Base-by-base conservation (phyloP, 129 eudicot species). In the Centella asiatica region DNA sequence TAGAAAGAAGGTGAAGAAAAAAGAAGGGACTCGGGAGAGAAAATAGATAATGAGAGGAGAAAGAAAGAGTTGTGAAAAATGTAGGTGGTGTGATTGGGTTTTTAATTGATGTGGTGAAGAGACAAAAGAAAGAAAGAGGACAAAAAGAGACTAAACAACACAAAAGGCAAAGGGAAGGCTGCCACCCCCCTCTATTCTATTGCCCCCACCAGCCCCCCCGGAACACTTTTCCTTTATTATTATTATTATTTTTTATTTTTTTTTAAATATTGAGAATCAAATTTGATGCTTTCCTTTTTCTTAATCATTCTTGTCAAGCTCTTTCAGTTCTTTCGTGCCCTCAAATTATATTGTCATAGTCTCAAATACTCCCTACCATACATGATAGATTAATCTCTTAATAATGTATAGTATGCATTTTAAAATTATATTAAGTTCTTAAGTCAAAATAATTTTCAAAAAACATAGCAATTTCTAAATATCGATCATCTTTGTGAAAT, bases 121-220 rank as follows among this genome's bases (percentile, higher is more conserved):
- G 57, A 66, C 74, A 76, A 75, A 72, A 77, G 78, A 82, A 81
- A 81, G 73, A 72, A 81, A 60, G 74, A 62, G 65, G 57, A 51
- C n/a, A n/a, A n/a, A n/a, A n/a, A n/a, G n/a, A n/a, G n/a, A n/a
- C n/a, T n/a, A n/a, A n/a, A n/a, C n/a, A n/a, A n/a, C n/a, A n/a
- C n/a, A 70, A 75, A 79, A 87, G 80, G 87, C 80, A 80, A 75
- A 48, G 69, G 62, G 78, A 75, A 71, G 74, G 76, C 64, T 19
- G 60, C 75, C 70, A 24, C 61, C 76, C 75, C 76, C n/a, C n/a
- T 27, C 49, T 48, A 31, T 64, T 60, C 56, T 58, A 1, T 58
- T 44, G 24, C 13, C 62, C 67, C 57, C 57, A 51, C 18, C 57
- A 51, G 13, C 11, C 18, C 57, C 57, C 57, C 11, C 14, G 31